Base-by-base conservation (phyloP, 495 filamentous ascomycete species). In the Hamigera avellanea region DNA sequence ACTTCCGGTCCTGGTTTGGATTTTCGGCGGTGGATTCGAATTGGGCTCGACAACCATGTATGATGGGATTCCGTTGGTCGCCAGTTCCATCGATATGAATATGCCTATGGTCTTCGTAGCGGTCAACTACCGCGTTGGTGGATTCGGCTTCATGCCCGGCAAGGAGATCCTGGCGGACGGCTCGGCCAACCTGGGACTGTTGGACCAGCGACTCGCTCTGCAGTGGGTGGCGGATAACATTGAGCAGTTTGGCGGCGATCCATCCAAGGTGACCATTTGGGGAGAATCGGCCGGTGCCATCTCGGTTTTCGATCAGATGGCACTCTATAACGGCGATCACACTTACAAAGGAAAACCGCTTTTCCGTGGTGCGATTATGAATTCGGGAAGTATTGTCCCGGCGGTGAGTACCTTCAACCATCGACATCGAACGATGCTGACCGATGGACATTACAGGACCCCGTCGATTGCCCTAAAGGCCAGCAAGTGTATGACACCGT, bases 81-180 rank as follows among this genome's bases (percentile, higher is more conserved):
- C 48, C 1, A 62, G 62, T 23, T 78, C 74, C 2, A 55, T 78
- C 7, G 28, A 42, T 8, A 48, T 73, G 39, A 64, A 65, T 4
- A 76, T 83, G 59, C 77, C 78, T 0, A 68, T 87, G 33, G 56
- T 88, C 8, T 67, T 83, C 29, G 75, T 89, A 3, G 76, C 75
- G 31, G 77, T 87, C 54, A 88, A 83, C 53, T 86, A 86, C 48
- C 76, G 83, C 3, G 73, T 86, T 8, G 81, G 81, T 0, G 64
- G 78, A 0, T 82, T 76, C 50, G 83, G 83, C 0, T 86, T 86
- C 44, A 53, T 87, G 8, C 78, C 82, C 0, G 74, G 78, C 8
- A 70, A 72, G 37, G 80, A 84, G 56, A 66, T 85, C 25, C 64
- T 76, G 3, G 59, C 62, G 15, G 80, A 83, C 42, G 81, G 79